phyloP scores from a whole-genome alignment of 2,329 filamentous ascomycete genomes.

The Aspergillus sp. region DNA sequence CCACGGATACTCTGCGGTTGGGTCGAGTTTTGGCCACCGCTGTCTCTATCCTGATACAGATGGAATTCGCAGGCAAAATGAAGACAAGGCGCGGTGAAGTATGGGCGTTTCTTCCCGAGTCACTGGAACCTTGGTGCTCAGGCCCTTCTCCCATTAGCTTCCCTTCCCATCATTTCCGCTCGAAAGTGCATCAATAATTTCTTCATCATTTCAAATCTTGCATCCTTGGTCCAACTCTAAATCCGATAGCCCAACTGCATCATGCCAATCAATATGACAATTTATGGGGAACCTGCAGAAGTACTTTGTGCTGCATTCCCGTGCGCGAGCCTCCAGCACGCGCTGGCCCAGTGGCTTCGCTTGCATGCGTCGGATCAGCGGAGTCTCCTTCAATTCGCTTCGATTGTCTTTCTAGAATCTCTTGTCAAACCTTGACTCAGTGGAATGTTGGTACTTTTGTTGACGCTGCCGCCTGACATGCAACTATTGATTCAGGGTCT shows the following conservation, averaged over 20 bases:
- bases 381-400: background rate
- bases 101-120: background rate
- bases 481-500: background rate
- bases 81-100: background rate
- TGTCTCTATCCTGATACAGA: background rate
- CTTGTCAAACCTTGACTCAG: background rate
- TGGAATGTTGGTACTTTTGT: background rate
- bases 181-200: background rate
- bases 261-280: background rate
- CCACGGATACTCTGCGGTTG: background rate
- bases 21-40: background rate
- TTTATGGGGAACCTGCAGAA: conserved; percentile 1
- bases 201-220: background rate
- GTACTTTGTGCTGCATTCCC: conserved; percentile 3
- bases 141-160: background rate
- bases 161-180: background rate
- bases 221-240: conserved; percentile 6
- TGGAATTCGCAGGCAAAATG: background rate
- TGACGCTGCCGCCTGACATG: background rate
- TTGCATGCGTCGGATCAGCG: conserved; percentile 2
- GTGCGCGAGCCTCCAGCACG: conserved; percentile 1
- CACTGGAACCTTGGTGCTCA: background rate
- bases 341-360: background rate
- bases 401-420: background rate
- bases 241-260: background rate